Evolutionary conservation across 331 rosid genomes (phyloP).

Genomic region (Telfairia occidentalis): DNA sequence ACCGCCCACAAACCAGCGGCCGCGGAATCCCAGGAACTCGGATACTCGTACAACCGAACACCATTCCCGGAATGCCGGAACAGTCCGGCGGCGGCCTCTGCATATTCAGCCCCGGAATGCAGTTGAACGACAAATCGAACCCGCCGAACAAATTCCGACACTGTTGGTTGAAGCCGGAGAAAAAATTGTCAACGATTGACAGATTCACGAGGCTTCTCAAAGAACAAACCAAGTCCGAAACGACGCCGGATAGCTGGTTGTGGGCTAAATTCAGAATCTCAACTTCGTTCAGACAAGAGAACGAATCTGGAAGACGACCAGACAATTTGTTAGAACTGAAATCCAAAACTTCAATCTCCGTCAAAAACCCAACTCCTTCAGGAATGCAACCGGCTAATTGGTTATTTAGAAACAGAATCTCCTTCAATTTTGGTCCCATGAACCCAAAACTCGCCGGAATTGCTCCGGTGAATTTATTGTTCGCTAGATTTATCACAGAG

Average conservation of each 20-base stretch:
- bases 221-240: constrained; percentile 70
- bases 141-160: constrained; percentile 57
- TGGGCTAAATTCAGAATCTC: constrained; percentile 72
- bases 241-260: constrained; percentile 76
- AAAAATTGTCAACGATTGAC: constrained; percentile 76
- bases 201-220: constrained; percentile 53
- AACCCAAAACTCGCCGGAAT: constrained; percentile 72
- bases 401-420: constrained; percentile 80
- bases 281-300: constrained; percentile 62
- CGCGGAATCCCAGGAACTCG: constrained; percentile 54
- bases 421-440: constrained; percentile 63
- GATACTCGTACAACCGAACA: constrained; percentile 58
- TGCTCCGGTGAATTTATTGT: constrained; percentile 57
- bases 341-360: constrained; percentile 74
- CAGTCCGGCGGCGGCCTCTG: constrained; percentile 92
- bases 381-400: constrained; percentile 85
- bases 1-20: constrained; percentile 55
- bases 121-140: constrained; percentile 70
- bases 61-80: constrained; percentile 61
- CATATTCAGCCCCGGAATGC: constrained; percentile 75
- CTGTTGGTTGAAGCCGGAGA: constrained; percentile 87
- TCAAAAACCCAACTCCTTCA: constrained; percentile 72
- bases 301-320: constrained; percentile 82
- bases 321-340: constrained; percentile 60
- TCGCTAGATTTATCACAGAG: constrained; percentile 80